phyloP scores from a whole-genome alignment of 768 basidiomycete species.

The Calocybe gangraenosa region DNA sequence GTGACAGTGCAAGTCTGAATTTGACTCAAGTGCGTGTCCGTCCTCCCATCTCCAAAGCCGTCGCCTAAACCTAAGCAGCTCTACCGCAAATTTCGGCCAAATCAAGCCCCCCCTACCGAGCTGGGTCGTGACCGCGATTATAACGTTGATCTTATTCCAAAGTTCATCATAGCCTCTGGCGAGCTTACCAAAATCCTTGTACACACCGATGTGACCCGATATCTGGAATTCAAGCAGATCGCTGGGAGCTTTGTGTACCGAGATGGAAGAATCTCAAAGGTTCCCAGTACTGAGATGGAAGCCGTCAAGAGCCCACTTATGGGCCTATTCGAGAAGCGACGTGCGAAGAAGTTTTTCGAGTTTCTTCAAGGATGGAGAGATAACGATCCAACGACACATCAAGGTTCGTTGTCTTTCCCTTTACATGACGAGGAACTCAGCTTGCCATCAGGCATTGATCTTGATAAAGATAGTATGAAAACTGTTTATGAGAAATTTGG shows the following conservation, averaged over 20 bases:
- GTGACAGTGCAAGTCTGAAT: slow-evolving; percentile 95
- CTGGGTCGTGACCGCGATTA: slow-evolving; percentile 98
- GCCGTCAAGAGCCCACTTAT: slow-evolving; percentile 93
- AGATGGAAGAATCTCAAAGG: slow-evolving; percentile 95
- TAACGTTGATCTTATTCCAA: slow-evolving; percentile 95
- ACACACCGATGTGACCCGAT: slow-evolving; percentile 97
- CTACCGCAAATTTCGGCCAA: slow-evolving; percentile 89
- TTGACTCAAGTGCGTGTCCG: slow-evolving; percentile 76
- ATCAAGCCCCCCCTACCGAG: slow-evolving; percentile 70
- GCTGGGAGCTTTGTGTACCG: slow-evolving; percentile 97
- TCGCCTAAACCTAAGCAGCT: slow-evolving; percentile 46
- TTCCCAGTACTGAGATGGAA: slow-evolving; percentile 96
- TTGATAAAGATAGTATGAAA: slow-evolving; percentile 92
- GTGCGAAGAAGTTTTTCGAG: slow-evolving; percentile 98
- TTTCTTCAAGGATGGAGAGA: slow-evolving; percentile 96
- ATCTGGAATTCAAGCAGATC: slow-evolving; percentile 99
- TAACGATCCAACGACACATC: slow-evolving; percentile 92
- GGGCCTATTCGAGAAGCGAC: slow-evolving; percentile 98
- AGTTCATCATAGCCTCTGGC: slow-evolving; percentile 98
- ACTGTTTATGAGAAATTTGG: slow-evolving; percentile 96
- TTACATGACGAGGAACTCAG: slow-evolving; percentile 1
- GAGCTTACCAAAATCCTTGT: slow-evolving; percentile 98
- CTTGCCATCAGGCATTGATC: slow-evolving; percentile 61
- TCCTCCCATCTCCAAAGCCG: background rate
- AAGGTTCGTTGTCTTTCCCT: slow-evolving; percentile 48